Percentiles rank a stretch among this genome's conserved stretches.
phyloP scores from a whole-genome alignment of 2,329 filamentous ascomycete genomes.

The Elsinoe fawcettii region DNA sequence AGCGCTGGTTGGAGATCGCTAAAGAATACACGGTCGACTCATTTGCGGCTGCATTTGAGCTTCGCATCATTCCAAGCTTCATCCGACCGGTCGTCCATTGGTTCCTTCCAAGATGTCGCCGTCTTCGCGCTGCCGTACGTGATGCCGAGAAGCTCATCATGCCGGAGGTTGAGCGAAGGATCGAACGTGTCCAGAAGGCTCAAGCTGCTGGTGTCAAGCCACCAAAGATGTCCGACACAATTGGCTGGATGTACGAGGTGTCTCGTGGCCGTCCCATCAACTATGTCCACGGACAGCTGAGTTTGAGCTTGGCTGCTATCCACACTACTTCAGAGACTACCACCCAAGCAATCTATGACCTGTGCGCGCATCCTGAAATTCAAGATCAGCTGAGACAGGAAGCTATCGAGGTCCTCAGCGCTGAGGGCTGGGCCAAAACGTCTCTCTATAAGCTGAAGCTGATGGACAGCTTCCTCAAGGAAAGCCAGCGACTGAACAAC shows the following conservation, averaged over 20 bases:
- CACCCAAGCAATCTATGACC: slow-evolving; percentile 22
- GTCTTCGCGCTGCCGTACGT: slow-evolving; percentile 27
- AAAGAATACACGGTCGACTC: slow-evolving; percentile 32
- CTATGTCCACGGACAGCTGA: slow-evolving; percentile 21
- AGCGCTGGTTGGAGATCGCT: slow-evolving; percentile 32
- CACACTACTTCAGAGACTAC: slow-evolving; percentile 26
- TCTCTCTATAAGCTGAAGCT: slow-evolving; percentile 26
- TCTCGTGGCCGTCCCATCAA: slow-evolving; percentile 20
- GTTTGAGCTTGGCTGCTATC: slow-evolving; percentile 22
- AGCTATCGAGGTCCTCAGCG: slow-evolving; percentile 22
- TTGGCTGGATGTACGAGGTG: slow-evolving; percentile 25
- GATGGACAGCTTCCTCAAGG: slow-evolving; percentile 31
- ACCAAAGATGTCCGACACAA: slow-evolving; percentile 23
- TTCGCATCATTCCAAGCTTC: slow-evolving; percentile 31
- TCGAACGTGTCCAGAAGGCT: slow-evolving; percentile 20
- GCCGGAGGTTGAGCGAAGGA: slow-evolving; percentile 29
- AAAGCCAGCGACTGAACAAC: slow-evolving; percentile 26
- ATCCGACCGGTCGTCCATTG: slow-evolving; percentile 30
- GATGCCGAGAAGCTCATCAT: slow-evolving; percentile 30
- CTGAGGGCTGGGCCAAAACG: slow-evolving; percentile 26
- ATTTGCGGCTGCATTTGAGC: slow-evolving; percentile 27
- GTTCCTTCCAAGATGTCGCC: slow-evolving; percentile 30
- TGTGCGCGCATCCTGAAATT: slow-evolving; percentile 23
- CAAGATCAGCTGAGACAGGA: slow-evolving; percentile 25
- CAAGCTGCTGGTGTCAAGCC: slow-evolving; percentile 18